Conservation (phyloP, 768 basidiomycete genomes). For the Vararia minispora region DNA sequence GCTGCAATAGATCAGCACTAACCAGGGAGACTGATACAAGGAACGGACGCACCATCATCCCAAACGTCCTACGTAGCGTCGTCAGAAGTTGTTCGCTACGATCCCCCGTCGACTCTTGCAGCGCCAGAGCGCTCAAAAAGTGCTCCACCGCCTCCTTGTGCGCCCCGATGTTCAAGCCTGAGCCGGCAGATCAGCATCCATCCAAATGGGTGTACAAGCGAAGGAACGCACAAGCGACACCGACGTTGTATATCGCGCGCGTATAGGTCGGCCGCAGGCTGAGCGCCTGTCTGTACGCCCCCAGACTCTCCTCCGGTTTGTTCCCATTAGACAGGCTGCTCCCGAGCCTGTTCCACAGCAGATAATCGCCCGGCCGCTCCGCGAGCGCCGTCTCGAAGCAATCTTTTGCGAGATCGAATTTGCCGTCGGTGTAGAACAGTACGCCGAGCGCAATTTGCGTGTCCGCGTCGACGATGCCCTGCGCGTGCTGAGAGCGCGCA, state of each 20-base stretch:
- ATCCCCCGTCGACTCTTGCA: slow-evolving; percentile 64
- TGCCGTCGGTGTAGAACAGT: slow-evolving; percentile 78
- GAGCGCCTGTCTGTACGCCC: slow-evolving; percentile 83
- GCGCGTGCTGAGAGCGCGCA: slow-evolving; percentile 71
- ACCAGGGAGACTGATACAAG: not conserved
- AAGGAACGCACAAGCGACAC: slow-evolving; percentile 80
- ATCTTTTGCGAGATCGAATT: slow-evolving; percentile 85
- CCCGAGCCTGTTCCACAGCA: slow-evolving; percentile 92
- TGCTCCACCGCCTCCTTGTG: slow-evolving; percentile 95
- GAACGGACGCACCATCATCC: slow-evolving; percentile 54
- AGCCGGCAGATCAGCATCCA: slow-evolving; percentile 4
- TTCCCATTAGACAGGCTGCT: slow-evolving; percentile 91
- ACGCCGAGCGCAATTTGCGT: slow-evolving; percentile 91
- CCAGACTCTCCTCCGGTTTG: slow-evolving; percentile 87
- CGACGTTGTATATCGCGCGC: slow-evolving; percentile 94
- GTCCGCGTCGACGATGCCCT: slow-evolving; percentile 71
- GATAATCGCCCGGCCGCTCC: slow-evolving; percentile 65
- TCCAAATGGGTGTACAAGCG: slow-evolving; percentile 1
- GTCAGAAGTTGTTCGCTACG: slow-evolving; percentile 84
- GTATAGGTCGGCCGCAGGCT: slow-evolving; percentile 91
- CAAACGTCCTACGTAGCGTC: slow-evolving; percentile 73
- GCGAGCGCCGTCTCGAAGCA: slow-evolving; percentile 87
- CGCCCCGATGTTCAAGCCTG: slow-evolving; percentile 93
- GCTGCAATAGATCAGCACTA: slow-evolving; percentile 1
- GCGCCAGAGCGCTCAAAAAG: slow-evolving; percentile 71